Conservation (phyloP, 2,329 filamentous ascomycete species). For the Colletotrichum caudatum region DNA sequence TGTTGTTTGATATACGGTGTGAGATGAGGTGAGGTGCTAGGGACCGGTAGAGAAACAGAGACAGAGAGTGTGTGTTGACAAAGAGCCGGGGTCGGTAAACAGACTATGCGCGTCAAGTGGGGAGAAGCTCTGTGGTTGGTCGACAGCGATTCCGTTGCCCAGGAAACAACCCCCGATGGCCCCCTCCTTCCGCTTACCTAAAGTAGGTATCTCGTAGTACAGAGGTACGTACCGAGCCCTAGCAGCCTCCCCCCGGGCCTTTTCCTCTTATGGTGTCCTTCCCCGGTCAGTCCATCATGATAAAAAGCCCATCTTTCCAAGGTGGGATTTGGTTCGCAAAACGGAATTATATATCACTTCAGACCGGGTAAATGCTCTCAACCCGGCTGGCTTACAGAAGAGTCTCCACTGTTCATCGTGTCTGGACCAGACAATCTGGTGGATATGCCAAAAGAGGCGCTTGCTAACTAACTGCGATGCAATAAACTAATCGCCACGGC, state of each 20-base stretch:
- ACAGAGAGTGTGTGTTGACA: conserved; percentile 29
- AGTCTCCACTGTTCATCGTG: not conserved
- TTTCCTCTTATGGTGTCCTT: not conserved
- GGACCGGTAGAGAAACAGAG: not conserved
- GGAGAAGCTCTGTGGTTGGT: conserved; percentile 28
- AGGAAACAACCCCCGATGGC: not conserved
- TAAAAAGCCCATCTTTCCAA: not conserved
- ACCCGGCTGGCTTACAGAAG: not conserved
- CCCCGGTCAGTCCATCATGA: not conserved
- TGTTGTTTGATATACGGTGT: conserved; percentile 15
- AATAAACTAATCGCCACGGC: not conserved
- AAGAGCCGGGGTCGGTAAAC: conserved; percentile 37
- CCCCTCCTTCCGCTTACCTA: not conserved
- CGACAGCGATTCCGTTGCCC: not conserved
- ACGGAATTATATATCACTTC: too few relatives aligned
- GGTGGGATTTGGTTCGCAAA: not conserved
- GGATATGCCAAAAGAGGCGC: not conserved
- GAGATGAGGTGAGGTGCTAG: conserved; percentile 6
- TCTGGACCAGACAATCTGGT: not conserved
- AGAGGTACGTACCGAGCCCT: too few relatives aligned
- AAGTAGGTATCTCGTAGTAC: too few relatives aligned
- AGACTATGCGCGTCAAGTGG: conserved; percentile 36
- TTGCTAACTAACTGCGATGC: not conserved
- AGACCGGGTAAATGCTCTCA: not conserved
- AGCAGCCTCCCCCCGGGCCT: too few relatives aligned